Evolutionary conservation across 805 yeast genomes (phyloP), one percentile per base, ranked within the genome.

Genomic region (Spathaspora girioi): DNA sequence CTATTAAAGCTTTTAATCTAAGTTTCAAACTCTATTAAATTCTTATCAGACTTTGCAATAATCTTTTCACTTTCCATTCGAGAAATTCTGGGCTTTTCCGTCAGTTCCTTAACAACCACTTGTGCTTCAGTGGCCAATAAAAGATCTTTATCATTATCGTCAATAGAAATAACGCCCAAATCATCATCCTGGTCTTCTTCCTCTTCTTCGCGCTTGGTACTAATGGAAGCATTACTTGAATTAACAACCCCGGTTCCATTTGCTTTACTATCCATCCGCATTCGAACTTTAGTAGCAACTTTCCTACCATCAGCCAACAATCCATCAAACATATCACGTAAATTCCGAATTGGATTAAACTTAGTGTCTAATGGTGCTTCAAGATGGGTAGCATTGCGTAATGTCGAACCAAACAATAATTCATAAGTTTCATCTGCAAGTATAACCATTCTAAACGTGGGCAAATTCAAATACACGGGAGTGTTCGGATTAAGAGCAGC

Each of bases 361-460:
- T 74, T 71, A 38, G 73, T 68, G 41, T 66, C 78, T 44, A 80
- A 75, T 38, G 79, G 81, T 56, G 80, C 79, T 51, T 81, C 79
- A 46, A 89, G 75, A 62, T 87, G 89, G 48, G 89, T 78, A 0
- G 93, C 80, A n/a, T 75, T 66, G 50, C 87, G 77, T 32, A 90
- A 71, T 0, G 91, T 86, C 23, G 76, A 72, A 12, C 89, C 77
- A 69, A 94, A 94, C 54, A 93, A 82, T 41, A 87, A 73, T 66
- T 94, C 98, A 58, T 90, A 87, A 0, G 97, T 88, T 61, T 91
- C 98, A 65, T 92, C 97, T 0, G 98, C 97, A 5, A 93, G 73
- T 5, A 94, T 72, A 1, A 94, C 96, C 99, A 93, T 93, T 55
- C 98, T 75, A 70, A 93, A 93, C 0, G 97, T 91, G 0, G 98